Percentiles rank a stretch among this genome's conserved stretches.
These are phyloP conservation scores for Ascochyta rabiei DNA, from an alignment of 2,329 filamentous ascomycete genomes.

Conservation along the genomic window DNA sequence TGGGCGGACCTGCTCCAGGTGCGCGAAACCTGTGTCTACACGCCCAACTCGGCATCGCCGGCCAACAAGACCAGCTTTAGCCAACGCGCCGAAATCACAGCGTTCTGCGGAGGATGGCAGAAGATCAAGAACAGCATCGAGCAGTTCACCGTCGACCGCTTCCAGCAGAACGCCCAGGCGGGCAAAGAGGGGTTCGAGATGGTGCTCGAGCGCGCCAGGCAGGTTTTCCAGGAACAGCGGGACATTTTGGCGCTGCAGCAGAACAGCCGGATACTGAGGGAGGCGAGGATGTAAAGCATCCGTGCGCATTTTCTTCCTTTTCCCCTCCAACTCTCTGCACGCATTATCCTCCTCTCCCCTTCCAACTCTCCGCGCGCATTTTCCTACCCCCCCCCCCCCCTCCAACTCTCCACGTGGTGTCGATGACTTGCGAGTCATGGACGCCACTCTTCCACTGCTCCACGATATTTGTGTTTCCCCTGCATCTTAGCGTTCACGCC, in stretches of 20 bases:
- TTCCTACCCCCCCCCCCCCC: too few species aligned
- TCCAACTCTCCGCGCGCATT: background rate
- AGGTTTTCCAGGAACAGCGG: slow-evolving; percentile 89
- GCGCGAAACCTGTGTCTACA: slow-evolving; percentile 90
- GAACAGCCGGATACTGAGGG: slow-evolving; percentile 38
- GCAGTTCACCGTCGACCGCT: slow-evolving; percentile 84
- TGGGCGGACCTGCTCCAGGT: slow-evolving; percentile 89
- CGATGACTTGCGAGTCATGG: background rate
- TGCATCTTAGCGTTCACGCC: slow-evolving; percentile 7
- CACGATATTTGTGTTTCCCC: background rate
- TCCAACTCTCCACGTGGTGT: background rate
- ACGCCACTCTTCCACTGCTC: background rate
- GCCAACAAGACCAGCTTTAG: slow-evolving; percentile 75
- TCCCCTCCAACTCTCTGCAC: background rate
- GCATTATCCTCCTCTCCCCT: background rate
- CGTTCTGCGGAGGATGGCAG: slow-evolving; percentile 95
- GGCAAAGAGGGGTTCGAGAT: slow-evolving; percentile 94
- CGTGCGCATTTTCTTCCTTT: background rate
- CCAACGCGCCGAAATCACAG: slow-evolving; percentile 91
- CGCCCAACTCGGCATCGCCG: slow-evolving; percentile 60
- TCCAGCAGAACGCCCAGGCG: slow-evolving; percentile 88
- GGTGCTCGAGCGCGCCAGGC: slow-evolving; percentile 89
- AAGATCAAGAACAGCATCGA: slow-evolving; percentile 96
- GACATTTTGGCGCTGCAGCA: slow-evolving; percentile 61
- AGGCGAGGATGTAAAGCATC: slow-evolving; percentile 39